Conservation (phyloP, 208 protist genomes). For the Leishmania amazonensis region DNA sequence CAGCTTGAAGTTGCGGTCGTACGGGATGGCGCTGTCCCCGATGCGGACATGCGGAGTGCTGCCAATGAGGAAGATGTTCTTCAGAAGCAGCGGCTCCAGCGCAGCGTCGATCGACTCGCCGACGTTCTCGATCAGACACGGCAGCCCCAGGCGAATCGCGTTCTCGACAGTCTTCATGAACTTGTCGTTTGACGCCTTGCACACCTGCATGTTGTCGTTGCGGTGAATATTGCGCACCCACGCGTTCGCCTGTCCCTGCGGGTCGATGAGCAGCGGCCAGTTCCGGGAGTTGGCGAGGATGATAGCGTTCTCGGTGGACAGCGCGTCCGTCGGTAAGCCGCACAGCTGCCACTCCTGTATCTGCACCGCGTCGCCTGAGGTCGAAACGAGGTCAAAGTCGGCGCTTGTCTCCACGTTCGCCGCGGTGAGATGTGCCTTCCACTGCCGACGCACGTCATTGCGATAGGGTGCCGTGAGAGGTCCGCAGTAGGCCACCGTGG, state of each 20-base stretch:
- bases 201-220: slow-evolving; percentile 93
- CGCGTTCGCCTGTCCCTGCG: slow-evolving; percentile 97
- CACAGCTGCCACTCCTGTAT: slow-evolving; percentile 96
- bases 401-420: slow-evolving; percentile 66
- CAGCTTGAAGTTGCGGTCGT: slow-evolving; percentile 95
- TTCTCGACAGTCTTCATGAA: slow-evolving; percentile 96
- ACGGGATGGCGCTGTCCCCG: slow-evolving; percentile 96
- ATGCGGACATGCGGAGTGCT: slow-evolving; percentile 96
- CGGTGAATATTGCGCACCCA: slow-evolving; percentile 97
- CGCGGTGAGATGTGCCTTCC: slow-evolving; percentile 75
- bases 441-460: slow-evolving; percentile 75
- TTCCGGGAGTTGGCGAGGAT: slow-evolving; percentile 93
- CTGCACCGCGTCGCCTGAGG: slow-evolving; percentile 94
- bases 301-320: slow-evolving; percentile 98
- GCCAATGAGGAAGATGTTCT: slow-evolving; percentile 95
- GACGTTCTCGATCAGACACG: slow-evolving; percentile 97
- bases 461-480: slow-evolving; percentile 95
- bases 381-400: slow-evolving; percentile 82
- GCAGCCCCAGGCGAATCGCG: slow-evolving; percentile 96
- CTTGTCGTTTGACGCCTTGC: slow-evolving; percentile 96
- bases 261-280: slow-evolving; percentile 99
- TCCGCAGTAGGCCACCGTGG: slow-evolving; percentile 96
- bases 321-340: slow-evolving; percentile 95
- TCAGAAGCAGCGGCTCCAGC: slow-evolving; percentile 96
- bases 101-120: slow-evolving; percentile 94